A percentile compares a stretch with the other conserved stretches of the same genome.
Conservation (phyloP, 495 filamentous ascomycete species). For the Lichina pygmaea region DNA sequence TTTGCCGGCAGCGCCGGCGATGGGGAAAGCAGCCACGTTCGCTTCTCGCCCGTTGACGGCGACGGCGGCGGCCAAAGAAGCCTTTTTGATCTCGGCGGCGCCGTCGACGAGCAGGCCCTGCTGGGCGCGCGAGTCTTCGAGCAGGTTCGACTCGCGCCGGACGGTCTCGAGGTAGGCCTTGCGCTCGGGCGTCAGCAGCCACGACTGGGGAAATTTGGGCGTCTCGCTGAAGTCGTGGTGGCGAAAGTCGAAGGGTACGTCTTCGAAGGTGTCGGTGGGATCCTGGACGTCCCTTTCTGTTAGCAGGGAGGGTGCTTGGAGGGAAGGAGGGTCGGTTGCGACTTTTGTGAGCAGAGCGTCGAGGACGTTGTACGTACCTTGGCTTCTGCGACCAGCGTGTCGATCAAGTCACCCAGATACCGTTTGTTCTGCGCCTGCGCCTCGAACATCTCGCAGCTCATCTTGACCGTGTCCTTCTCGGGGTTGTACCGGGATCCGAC, state of each 20-base stretch:
- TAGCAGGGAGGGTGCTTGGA: neutral
- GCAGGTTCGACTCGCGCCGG: slow-evolving; percentile 19
- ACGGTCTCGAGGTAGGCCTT: slow-evolving; percentile 31
- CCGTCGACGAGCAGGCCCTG: slow-evolving; percentile 28
- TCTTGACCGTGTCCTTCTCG: slow-evolving; percentile 53
- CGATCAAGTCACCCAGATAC: slow-evolving; percentile 56
- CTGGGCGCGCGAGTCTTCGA: slow-evolving; percentile 20
- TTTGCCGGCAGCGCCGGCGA: too few relatives aligned
- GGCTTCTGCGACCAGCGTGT: slow-evolving; percentile 44
- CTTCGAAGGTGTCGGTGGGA: slow-evolving; percentile 50
- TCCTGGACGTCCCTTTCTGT: slow-evolving; percentile 19
- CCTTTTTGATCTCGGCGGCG: slow-evolving; percentile 19
- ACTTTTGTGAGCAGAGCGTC: neutral
- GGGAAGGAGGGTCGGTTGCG: neutral
- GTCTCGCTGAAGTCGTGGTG: slow-evolving; percentile 49
- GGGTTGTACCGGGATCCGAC: slow-evolving; percentile 80
- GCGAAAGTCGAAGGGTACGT: slow-evolving; percentile 73
- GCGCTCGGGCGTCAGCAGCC: slow-evolving; percentile 50
- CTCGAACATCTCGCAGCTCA: slow-evolving; percentile 73
- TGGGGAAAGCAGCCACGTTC: too few relatives aligned
- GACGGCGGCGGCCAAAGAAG: neutral
- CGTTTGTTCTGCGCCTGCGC: slow-evolving; percentile 88
- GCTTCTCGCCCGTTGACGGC: too few relatives aligned
- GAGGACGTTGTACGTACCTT: slow-evolving; percentile 20
- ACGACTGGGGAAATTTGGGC: slow-evolving; percentile 49